Percentiles rank a stretch among this genome's conserved stretches.
These are phyloP conservation scores for Dioscorea cayenensis DNA, from an alignment of 116 monocot genomes.

Conservation along the genomic window DNA sequence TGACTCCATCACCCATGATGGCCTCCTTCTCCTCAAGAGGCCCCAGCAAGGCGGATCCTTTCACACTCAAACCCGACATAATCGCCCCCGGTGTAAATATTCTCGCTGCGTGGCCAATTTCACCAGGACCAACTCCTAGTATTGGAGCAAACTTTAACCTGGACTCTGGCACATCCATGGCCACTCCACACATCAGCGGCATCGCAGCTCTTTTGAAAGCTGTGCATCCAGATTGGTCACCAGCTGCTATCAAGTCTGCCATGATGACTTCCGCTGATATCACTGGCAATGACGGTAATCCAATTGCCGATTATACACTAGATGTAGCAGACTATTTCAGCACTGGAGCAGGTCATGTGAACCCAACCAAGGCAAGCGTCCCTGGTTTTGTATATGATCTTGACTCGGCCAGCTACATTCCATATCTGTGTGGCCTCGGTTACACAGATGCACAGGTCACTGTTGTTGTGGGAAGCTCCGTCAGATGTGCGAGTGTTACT, in stretches of 20 bases:
- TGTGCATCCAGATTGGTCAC: neutral
- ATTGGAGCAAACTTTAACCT: neutral
- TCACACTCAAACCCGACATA: neutral
- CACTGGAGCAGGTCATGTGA: conserved; percentile 14
- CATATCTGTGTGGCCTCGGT: conserved; percentile 6
- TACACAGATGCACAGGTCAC: conserved; percentile 4
- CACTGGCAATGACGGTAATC: neutral
- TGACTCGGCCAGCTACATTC: conserved; percentile 1
- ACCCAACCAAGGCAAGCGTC: conserved; percentile 5
- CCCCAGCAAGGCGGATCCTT: neutral
- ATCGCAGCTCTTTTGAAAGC: neutral
- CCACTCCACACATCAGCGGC: neutral
- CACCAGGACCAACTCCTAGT: neutral
- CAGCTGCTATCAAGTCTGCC: neutral
- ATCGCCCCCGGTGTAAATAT: neutral
- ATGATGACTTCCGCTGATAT: neutral
- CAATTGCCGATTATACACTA: neutral
- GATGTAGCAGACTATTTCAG: neutral
- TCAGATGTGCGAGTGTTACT: neutral
- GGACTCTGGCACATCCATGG: neutral
- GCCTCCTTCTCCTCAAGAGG: neutral
- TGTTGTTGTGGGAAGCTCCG: neutral
- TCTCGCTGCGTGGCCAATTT: neutral
- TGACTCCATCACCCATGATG: neutral
- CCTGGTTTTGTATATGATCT: conserved; percentile 19